Percentiles rank a stretch among this genome's conserved stretches.
Evolutionary conservation across 352 stramenopile species (phyloP).

Genomic region (Phytophthora hibernalis): DNA sequence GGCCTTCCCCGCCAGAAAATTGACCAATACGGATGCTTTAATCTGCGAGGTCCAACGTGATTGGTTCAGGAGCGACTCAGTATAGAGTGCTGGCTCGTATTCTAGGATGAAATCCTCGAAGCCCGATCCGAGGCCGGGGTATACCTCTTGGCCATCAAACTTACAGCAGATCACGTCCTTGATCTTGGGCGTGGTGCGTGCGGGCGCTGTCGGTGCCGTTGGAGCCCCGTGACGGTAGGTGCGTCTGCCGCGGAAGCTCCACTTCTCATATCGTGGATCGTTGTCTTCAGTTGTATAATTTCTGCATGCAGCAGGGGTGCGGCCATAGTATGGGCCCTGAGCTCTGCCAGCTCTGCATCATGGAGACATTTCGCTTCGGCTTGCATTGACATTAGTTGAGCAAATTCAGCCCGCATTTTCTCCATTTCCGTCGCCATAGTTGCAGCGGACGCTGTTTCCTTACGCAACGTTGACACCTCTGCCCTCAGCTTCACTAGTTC

Average conservation of each 20-base stretch:
- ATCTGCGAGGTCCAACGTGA: conserved; percentile 7
- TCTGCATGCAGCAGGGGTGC: conserved; percentile 4
- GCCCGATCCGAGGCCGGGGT: conserved; percentile 9
- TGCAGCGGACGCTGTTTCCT: not conserved
- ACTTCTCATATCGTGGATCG: not conserved
- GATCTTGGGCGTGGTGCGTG: not conserved
- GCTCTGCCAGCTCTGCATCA: not conserved
- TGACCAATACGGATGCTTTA: conserved; percentile 11
- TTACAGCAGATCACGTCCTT: conserved; percentile 8
- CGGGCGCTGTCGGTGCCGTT: not conserved
- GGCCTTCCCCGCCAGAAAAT: conserved; percentile 12
- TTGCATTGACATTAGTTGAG: not conserved
- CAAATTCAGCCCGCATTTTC: not conserved
- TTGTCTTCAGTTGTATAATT: not conserved
- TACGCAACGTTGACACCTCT: not conserved
- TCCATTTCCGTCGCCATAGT: not conserved
- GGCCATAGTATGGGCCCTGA: not conserved
- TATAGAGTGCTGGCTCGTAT: conserved; percentile 12
- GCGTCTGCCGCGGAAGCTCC: too few relatives aligned
- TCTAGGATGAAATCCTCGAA: conserved; percentile 25
- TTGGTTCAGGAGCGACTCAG: conserved; percentile 5
- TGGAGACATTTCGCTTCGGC: not conserved
- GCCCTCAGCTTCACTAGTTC: not conserved
- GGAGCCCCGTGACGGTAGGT: too few relatives aligned
- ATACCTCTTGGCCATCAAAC: conserved; percentile 19